Conservation (phyloP, 345 rosid species). For the Turnera subulata region DNA sequence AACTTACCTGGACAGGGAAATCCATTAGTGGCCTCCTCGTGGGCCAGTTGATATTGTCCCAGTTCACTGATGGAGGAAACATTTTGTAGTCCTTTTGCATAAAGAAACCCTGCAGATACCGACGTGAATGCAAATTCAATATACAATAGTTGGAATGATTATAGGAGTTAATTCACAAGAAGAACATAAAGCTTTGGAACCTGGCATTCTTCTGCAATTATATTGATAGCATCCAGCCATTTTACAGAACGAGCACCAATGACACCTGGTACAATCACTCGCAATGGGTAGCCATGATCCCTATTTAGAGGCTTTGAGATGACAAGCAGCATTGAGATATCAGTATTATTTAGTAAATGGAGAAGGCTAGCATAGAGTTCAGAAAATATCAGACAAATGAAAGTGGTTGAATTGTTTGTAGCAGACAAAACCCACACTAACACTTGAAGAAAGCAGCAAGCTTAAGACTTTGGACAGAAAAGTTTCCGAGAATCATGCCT, state of each 20-base stretch:
- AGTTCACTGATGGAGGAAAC: slow-evolving; percentile 96
- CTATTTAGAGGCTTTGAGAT: slow-evolving; percentile 67
- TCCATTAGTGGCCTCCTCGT: slow-evolving; percentile 94
- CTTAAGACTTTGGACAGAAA: too few relatives aligned
- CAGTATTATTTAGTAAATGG: slow-evolving; percentile 5
- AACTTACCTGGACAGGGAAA: slow-evolving; percentile 90
- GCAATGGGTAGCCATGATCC: slow-evolving; percentile 89
- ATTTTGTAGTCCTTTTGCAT: slow-evolving; percentile 98
- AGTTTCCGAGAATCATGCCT: too few relatives aligned
- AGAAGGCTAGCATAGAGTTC: background rate
- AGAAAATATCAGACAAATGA: too few relatives aligned
- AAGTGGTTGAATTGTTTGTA: too few relatives aligned
- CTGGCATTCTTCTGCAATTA: slow-evolving; percentile 87
- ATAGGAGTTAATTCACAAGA: background rate
- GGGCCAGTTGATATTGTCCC: slow-evolving; percentile 90
- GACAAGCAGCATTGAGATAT: slow-evolving; percentile 3
- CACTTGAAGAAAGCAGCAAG: too few relatives aligned
- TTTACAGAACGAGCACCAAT: slow-evolving; percentile 99
- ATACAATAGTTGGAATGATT: slow-evolving; percentile 2
- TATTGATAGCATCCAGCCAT: slow-evolving; percentile 83
- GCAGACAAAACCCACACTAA: too few relatives aligned
- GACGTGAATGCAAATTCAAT: slow-evolving; percentile 4
- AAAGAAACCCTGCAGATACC: slow-evolving; percentile 72
- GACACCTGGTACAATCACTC: slow-evolving; percentile 92
- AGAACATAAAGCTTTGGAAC: slow-evolving; percentile 29